Base-by-base conservation (phyloP, 2,329 filamentous ascomycete species). In the Penicillium decumbens region DNA sequence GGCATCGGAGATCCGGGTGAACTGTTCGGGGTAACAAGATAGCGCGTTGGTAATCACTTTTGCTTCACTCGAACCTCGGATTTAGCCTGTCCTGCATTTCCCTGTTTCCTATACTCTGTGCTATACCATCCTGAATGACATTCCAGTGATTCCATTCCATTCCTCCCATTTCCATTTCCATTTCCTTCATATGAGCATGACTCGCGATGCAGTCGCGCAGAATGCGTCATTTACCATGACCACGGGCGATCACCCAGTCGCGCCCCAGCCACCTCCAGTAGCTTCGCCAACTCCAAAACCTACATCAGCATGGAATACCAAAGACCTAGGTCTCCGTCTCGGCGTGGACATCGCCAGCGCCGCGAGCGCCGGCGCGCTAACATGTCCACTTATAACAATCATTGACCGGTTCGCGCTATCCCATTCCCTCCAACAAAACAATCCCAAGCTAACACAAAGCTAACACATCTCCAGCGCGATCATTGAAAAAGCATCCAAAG, bases 301-400 rank as follows among this genome's bases (percentile, higher is more conserved):
- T 28, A 24, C 49, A 23, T 45, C 54, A 37, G 56, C 54, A 70
- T 92, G 88, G 87, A 95, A 95, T 68, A 91, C 88, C 23, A 80
- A 82, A 56, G 85, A 88, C 59, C 70, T 95, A 47, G 80, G 79
- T 12, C 68, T 79, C 57, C 80, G 89, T 45, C 65, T 95, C 10
- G 81, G 77, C 38, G 80, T 83, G 13, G 89, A 95, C 73, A 70
- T 80, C 20, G 69, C 80, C 39, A 84, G 85, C 61, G 90, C 89
- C 1, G 78, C 80, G 1, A 79, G 81, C 40, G 88, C 90, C 9
- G 89, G 86, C 1, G 80, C 79, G 6, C 74, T 93, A 53, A 86
- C 95, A 41, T 89, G 90, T 47, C 90, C 91, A 1, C 67, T 95
- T 33, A 92, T 95, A 55, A 87, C 87, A 32, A 85, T 93, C 57